Evolutionary conservation across 345 rosid species (phyloP), one percentile per base, ranked within the genome.

Genomic region (Eucalyptus brandiana): DNA sequence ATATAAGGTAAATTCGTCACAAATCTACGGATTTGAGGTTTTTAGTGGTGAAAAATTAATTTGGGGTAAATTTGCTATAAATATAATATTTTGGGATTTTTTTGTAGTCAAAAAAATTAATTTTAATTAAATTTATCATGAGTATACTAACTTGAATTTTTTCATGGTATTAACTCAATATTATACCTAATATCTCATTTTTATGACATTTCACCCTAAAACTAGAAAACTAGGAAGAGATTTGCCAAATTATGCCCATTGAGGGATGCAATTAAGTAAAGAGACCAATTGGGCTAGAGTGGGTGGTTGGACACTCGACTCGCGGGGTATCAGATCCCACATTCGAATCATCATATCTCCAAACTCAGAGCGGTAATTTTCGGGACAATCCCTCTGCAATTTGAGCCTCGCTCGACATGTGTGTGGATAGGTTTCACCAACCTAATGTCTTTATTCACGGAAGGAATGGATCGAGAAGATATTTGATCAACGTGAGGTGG

Each of bases 1-100:
- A 23, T 23, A 3, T 0, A 56, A 56, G 0, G 1, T 53, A 53
- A 53, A 3, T 53, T 18, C 9, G 0, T 51, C 56, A 3, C 9
- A 53, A 3, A 53, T 18, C 2, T 18, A 18, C 1, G 1, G 2
- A 53, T 53, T 19, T 53, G 10, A 53, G 4, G 0, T 53, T 53
- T 53, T 53, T 53, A 2, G 24, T 53, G 5, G 10, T 53, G 10
- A 8, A 19, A 53, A 53, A 53, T 19, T 7, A 19, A 8, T 53
- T 53, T 53, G 0, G 2, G 5, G 0, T 56, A 23, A 56, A 56
- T 23, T 56, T 56, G 12, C 4, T 56, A 9, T 2, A 56, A 56
- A 2, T 56, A 23, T 56, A 23, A 7, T 21, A 23, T 21, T 56
- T 56, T 56, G 6, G 12, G 60, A 4, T 56, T 56, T 56, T 54